Conservation (phyloP, 176 grass and related monocot genomes). For the Ensete ventricosum region DNA sequence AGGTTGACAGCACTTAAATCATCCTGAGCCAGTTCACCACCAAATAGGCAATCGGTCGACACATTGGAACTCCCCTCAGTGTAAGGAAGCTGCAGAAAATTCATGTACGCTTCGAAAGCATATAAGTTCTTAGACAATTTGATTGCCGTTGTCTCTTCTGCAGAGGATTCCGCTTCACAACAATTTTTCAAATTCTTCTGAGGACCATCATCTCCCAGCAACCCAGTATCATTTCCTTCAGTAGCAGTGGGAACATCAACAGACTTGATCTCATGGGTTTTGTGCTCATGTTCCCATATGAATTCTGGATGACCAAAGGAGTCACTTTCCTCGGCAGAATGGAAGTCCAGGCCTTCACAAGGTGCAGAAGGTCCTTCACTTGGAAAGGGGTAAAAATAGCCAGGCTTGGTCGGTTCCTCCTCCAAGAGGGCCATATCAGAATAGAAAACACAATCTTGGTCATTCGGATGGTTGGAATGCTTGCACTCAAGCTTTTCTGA, state of each 20-base stretch:
- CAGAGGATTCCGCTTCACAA: slow-evolving; percentile 5
- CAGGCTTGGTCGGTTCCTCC: slow-evolving; percentile 13
- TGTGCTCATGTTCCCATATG: slow-evolving; percentile 23
- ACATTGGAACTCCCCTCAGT: slow-evolving; percentile 14
- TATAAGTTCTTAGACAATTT: slow-evolving; percentile 19
- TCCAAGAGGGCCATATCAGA: background rate
- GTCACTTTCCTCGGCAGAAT: slow-evolving; percentile 29
- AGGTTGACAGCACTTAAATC: slow-evolving; percentile 23
- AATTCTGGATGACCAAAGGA: slow-evolving; percentile 16
- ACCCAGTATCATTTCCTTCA: background rate
- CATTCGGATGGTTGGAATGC: background rate
- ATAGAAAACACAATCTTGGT: background rate
- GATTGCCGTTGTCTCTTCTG: slow-evolving; percentile 15
- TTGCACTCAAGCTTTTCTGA: background rate
- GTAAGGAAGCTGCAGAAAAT: slow-evolving; percentile 22
- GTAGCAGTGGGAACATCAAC: background rate
- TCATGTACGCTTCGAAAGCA: slow-evolving; percentile 31
- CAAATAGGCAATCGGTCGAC: slow-evolving; percentile 31
- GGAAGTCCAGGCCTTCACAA: slow-evolving; percentile 1
- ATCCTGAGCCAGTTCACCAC: slow-evolving; percentile 27
- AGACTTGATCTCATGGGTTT: slow-evolving; percentile 27
- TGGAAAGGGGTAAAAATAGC: background rate
- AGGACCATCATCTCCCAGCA: slow-evolving; percentile 10
- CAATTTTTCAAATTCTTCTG: slow-evolving; percentile 23
- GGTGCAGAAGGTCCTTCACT: slow-evolving; percentile 3